Conservation (phyloP, 2,329 filamentous ascomycete genomes). For the Neofusicoccum umdonicola region DNA sequence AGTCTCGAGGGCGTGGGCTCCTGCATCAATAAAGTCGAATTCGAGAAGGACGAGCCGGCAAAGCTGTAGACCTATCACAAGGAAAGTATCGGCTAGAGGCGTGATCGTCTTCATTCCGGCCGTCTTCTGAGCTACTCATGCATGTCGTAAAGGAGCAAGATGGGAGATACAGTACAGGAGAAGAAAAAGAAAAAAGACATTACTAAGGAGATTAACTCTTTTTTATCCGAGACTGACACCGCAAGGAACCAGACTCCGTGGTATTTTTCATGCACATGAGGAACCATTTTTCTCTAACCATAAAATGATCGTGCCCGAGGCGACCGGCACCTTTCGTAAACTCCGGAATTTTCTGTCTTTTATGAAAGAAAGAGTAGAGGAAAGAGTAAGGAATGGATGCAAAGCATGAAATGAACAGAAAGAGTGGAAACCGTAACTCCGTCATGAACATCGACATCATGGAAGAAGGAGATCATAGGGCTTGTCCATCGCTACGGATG, state of each 20-base stretch:
- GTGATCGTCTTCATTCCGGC: background rate
- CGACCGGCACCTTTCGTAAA: background rate
- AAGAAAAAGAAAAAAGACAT: background rate
- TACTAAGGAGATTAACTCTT: background rate
- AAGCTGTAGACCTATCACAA: background rate
- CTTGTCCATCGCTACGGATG: too few species aligned
- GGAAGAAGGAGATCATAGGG: background rate
- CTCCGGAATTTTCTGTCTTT: background rate
- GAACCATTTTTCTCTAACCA: background rate
- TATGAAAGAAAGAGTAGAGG: background rate
- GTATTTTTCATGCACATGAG: background rate
- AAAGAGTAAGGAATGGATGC: background rate
- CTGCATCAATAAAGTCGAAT: conserved; percentile 33
- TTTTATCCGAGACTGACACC: background rate
- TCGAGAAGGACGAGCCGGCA: conserved; percentile 25
- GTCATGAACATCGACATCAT: background rate
- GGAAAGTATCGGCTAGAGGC: background rate
- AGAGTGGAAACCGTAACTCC: background rate
- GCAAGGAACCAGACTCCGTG: background rate
- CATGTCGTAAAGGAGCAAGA: background rate
- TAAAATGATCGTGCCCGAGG: background rate
- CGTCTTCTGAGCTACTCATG: background rate
- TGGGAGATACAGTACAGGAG: too few species aligned
- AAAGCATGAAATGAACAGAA: background rate
- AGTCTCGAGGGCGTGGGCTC: conserved; percentile 35